These are phyloP conservation scores for Kodamaea leandrae DNA, from an alignment of 805 yeast species.

Conservation along the genomic window DNA sequence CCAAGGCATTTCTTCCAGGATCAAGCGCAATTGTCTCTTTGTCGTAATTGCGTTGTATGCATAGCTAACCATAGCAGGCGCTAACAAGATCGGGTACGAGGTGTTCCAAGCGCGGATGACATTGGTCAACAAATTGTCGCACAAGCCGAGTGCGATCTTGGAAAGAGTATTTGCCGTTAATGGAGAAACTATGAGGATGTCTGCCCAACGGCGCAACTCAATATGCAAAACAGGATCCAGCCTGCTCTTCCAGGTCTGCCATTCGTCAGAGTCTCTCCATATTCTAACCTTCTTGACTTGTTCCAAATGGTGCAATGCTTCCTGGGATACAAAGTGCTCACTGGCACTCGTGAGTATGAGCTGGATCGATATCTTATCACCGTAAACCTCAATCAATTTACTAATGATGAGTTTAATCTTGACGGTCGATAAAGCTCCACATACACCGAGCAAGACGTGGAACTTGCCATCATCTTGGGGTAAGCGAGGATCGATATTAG, in stretches of 20 bases:
- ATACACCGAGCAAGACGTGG: constrained; percentile 55
- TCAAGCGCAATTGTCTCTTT: constrained; percentile 70
- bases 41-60: constrained; percentile 89
- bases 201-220: constrained; percentile 96
- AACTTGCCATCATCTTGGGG: constrained; percentile 60
- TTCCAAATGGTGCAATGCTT: constrained; percentile 39
- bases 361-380: constrained; percentile 51
- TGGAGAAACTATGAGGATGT: constrained; percentile 89
- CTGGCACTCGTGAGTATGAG: constrained; percentile 53
- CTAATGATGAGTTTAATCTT: constrained; percentile 53
- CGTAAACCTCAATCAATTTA: constrained; percentile 51
- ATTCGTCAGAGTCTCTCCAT: constrained; percentile 60
- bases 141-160: constrained; percentile 84
- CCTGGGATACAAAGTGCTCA: constrained; percentile 50
- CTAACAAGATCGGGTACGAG: constrained; percentile 79
- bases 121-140: constrained; percentile 87
- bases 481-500: constrained; percentile 59
- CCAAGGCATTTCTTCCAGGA: constrained; percentile 92
- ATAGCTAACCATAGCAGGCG: constrained; percentile 95
- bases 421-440: constrained; percentile 53
- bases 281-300: constrained; percentile 44
- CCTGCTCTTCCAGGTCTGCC: constrained; percentile 74
- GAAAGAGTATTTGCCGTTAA: constrained; percentile 89
- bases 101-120: constrained; percentile 96
- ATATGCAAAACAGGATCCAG: constrained; percentile 93